phyloP scores from a whole-genome alignment of 805 yeast species.

The Blastobotrys attinorum region DNA sequence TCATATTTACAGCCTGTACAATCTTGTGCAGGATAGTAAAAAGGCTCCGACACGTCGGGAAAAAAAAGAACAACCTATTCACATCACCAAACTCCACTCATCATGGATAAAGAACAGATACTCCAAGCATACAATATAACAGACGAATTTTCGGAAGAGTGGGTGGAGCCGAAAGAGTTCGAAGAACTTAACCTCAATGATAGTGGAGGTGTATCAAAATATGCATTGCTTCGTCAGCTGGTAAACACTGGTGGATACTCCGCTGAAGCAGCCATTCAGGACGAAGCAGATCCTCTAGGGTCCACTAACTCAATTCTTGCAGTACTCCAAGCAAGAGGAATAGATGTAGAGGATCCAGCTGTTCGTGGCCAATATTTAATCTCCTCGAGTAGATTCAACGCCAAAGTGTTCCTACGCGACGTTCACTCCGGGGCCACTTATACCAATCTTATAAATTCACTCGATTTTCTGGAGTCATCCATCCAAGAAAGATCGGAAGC shows the following conservation, averaged over 20 bases:
- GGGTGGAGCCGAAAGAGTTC: slow-evolving; percentile 14
- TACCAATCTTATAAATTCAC: slow-evolving; percentile 40
- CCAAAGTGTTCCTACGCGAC: slow-evolving; percentile 45
- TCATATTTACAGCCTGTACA: too few relatives aligned
- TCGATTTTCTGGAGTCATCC: slow-evolving; percentile 41
- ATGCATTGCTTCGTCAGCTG: slow-evolving; percentile 16
- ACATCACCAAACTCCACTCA: not conserved
- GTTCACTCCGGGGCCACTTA: slow-evolving; percentile 50
- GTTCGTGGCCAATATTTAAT: slow-evolving; percentile 42
- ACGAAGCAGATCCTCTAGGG: slow-evolving; percentile 51
- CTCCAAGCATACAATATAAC: slow-evolving; percentile 16
- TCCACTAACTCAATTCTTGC: slow-evolving; percentile 39
- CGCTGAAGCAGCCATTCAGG: slow-evolving; percentile 11
- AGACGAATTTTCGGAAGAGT: slow-evolving; percentile 16
- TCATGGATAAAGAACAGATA: slow-evolving; percentile 9
- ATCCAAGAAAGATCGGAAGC: slow-evolving; percentile 43
- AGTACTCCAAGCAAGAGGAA: slow-evolving; percentile 34
- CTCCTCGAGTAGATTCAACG: slow-evolving; percentile 51
- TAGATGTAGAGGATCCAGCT: slow-evolving; percentile 30
- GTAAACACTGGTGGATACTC: slow-evolving; percentile 4
- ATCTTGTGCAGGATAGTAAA: too few relatives aligned
- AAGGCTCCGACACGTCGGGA: not conserved
- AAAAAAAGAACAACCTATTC: not conserved
- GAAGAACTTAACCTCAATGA: not conserved
- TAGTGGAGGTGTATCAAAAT: slow-evolving; percentile 13